Base-by-base conservation (phyloP, 2,329 filamentous ascomycete species). In the Aureobasidium subglaciale region DNA sequence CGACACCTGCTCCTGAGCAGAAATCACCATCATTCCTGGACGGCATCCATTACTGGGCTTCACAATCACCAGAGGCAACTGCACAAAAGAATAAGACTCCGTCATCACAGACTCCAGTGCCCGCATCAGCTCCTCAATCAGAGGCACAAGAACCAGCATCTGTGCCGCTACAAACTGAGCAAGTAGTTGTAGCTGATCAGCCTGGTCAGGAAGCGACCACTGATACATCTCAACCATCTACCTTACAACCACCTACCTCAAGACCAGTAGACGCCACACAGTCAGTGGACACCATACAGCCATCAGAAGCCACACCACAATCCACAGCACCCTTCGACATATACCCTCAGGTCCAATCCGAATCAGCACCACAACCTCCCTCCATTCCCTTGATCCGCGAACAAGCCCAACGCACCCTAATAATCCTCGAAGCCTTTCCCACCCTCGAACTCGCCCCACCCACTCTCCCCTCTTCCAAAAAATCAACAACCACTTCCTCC, bases 11-110 rank as follows among this genome's bases (percentile, higher is more conserved):
- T 62, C 59, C 22, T 65, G 64, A 48, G 59, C 65, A 24, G 64
- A 60, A 43, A 62, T 52, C 67, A 61, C 68, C 49, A 63, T 58
- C 68, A 2, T 70, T 73, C 48, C 63, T 72, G 25, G 68, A 64
- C 18, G 69, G 69, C 18, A 70, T 71, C 42, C 69, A 71, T 40
- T 68, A 71, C 50, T 71, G 70, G 60, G 64, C 63, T 16, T 59
- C 58, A 9, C 56, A 55, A 22, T 56, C 56, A 37, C 61, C 16
- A 29, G 48, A 50, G n/a, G 40, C 46, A 3, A 25, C 18, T 18
- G 40, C 42, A 11, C 29, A 50, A 20, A 56, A 50, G 38, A 52
- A 29, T 35, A 58, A 58, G 60, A 37, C 22, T 43, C 29, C 27
- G 20, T 15, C 35, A 16, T 48, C 24, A 25, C 56, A 40, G 11